A percentile compares a stretch with the other conserved stretches of the same genome.
phyloP scores from a whole-genome alignment of 257 asterid genomes.

The Marsdenia floribunda region DNA sequence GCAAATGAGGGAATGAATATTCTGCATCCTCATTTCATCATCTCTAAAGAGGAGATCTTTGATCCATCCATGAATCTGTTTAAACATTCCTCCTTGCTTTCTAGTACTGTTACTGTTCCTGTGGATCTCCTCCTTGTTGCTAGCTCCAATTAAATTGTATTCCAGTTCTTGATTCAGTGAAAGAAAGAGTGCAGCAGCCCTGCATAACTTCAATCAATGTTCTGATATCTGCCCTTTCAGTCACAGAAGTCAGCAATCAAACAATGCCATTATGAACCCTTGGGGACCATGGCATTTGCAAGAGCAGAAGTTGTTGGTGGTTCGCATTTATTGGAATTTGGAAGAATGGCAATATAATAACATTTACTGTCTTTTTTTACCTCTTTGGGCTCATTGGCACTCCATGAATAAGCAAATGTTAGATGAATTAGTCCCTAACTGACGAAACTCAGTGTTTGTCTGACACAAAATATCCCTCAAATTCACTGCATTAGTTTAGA shows the following conservation, averaged over 20 bases:
- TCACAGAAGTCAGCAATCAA: slow-evolving; percentile 14
- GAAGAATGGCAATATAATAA: slow-evolving; percentile 1
- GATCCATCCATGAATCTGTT: not conserved
- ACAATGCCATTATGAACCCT: slow-evolving; percentile 3
- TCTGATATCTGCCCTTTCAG: slow-evolving; percentile 10
- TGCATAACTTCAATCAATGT: slow-evolving; percentile 15
- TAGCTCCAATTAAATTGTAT: not conserved
- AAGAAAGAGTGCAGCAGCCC: not conserved
- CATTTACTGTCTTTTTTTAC: not conserved
- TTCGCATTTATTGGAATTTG: slow-evolving; percentile 7
- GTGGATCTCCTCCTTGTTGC: not conserved
- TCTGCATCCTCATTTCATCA: not conserved
- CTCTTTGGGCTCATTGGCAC: not conserved
- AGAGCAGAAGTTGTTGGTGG: slow-evolving; percentile 18
- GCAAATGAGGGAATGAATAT: not conserved
- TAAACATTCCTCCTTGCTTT: not conserved
- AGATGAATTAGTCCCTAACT: not conserved
- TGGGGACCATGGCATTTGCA: slow-evolving; percentile 16
- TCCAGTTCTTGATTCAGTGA: not conserved
- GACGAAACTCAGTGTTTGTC: not conserved
- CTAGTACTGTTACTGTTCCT: not conserved
- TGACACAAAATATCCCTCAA: not conserved
- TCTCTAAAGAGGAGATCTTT: not conserved
- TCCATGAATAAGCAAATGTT: not conserved
- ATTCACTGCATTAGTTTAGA: too few relatives aligned